phyloP scores from a whole-genome alignment of 352 stramenopile species.

The Phytophthora foliorum region DNA sequence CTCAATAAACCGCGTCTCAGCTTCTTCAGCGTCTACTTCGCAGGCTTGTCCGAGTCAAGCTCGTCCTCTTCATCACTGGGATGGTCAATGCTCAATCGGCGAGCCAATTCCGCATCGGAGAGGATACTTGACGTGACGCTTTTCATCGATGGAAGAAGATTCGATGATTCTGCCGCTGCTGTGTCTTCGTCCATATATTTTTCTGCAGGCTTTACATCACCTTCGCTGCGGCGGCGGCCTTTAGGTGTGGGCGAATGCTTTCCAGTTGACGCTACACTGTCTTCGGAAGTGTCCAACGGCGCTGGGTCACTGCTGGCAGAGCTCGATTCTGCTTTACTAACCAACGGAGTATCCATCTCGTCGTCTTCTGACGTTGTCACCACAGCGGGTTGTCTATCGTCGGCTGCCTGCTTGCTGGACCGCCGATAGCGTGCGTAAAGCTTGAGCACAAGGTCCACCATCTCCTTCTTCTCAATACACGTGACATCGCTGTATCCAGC shows the following conservation, averaged over 20 bases:
- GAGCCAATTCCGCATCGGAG: conserved; percentile 60
- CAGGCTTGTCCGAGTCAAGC: conserved; percentile 24
- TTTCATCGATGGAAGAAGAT: conserved; percentile 48
- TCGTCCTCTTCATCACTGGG: conserved; percentile 54
- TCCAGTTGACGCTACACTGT: conserved; percentile 1
- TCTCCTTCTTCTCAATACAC: conserved; percentile 85
- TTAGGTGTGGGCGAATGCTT: conserved; percentile 20
- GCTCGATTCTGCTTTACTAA: conserved; percentile 1
- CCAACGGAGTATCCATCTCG: conserved; percentile 5
- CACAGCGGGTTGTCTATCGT: conserved; percentile 28
- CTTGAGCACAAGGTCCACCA: conserved; percentile 87
- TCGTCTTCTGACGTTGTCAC: conserved; percentile 21
- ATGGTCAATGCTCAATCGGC: conserved; percentile 54
- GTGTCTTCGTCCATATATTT: conserved; percentile 6
- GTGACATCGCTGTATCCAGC: conserved; percentile 77
- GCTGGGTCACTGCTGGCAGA: conserved; percentile 11
- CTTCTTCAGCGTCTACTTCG: conserved; percentile 16
- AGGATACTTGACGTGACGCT: conserved; percentile 59
- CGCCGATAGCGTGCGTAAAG: conserved; percentile 74
- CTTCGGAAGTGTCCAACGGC: conserved; percentile 17
- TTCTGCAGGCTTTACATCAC: conserved; percentile 20
- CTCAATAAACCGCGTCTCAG: background rate
- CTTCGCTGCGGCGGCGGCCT: conserved; percentile 42
- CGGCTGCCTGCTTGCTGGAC: conserved; percentile 54
- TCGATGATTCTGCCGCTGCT: conserved; percentile 19